Conservation (phyloP, 2,329 filamentous ascomycete species). For the Aotearoamyces nothofagi region DNA sequence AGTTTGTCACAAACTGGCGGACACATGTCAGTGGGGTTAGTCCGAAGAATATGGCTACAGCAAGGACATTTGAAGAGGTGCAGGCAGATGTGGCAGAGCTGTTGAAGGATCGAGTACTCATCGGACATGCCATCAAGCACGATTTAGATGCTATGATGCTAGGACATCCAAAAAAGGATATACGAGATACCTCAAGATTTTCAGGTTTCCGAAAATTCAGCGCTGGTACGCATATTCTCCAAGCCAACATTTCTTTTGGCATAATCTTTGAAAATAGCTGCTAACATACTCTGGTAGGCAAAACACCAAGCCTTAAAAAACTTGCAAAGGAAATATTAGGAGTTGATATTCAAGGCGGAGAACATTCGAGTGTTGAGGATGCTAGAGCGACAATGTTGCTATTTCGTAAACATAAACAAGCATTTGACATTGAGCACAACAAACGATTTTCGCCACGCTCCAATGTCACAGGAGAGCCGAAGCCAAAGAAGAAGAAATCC, state of each 20-base stretch:
- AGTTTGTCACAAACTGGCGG: conserved; percentile 78
- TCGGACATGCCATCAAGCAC: conserved; percentile 75
- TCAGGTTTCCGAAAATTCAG: conserved; percentile 56
- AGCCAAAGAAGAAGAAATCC: conserved; percentile 23
- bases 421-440: conserved; percentile 69
- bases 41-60: conserved; percentile 53
- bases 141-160: conserved; percentile 61
- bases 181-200: conserved; percentile 74
- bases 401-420: conserved; percentile 68
- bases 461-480: conserved; percentile 5
- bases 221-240: too few relatives aligned
- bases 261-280: too few relatives aligned
- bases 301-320: conserved; percentile 49
- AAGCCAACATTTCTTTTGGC: too few relatives aligned
- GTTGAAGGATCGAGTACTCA: conserved; percentile 54
- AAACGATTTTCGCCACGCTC: conserved; percentile 40
- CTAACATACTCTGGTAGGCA: too few relatives aligned
- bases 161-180: conserved; percentile 62
- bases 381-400: conserved; percentile 82
- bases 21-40: conserved; percentile 75
- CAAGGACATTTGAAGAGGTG: conserved; percentile 60
- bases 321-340: conserved; percentile 41
- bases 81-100: conserved; percentile 57
- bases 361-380: conserved; percentile 60
- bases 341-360: conserved; percentile 46